Base-by-base conservation (phyloP, 1,284 basidiomycete species). In the Cutaneotrichosporon cutaneum region DNA sequence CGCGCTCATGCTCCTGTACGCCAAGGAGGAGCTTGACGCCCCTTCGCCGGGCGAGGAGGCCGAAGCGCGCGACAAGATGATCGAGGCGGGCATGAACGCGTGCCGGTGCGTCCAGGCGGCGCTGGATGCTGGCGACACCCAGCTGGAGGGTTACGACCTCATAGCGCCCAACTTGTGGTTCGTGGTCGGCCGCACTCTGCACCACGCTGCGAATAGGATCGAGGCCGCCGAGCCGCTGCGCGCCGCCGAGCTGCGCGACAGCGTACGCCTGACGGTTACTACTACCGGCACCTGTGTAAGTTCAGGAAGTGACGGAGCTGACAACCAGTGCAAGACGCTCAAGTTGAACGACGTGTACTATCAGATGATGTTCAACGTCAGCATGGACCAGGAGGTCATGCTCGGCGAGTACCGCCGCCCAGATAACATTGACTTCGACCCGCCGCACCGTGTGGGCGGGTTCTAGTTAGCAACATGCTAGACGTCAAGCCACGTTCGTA, bases 11-110 rank as follows among this genome's bases (percentile, higher is more conserved):
- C 48, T 66, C 4, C 58, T 75, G 11, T 67, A 71, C 57, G 62
- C 64, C 33, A 70, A 67, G 56, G 69, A 70, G 44, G 69, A 70
- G 39, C 60, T 72, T 21, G 72, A 73, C 50, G 55, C 60, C 16
- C 53, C 56, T 3, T 60, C 61, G 14, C 27, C 50, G 4, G 58
- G 50, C 18, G 60, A 59, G 21, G 65, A 58, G 56, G 27, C 18
- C 13, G 67, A 70, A 44, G 56, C 66, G 50, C 61, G 69, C 44
- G 53, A 67, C 35, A 62, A 64, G 47, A 58, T 59, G n/a, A 65
- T 73, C 21, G 69, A 62, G 9, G 61, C 68, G 10, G 62, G 65
- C 2, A 48, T 66, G 11, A 68, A 69, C 16, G 59, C 72, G 10
- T 62, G 67, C 16, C 61, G 68, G 7, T 62, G 61, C n/a, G 30